Conservation (phyloP, 768 basidiomycete genomes). For the Leccinellum luteum region DNA sequence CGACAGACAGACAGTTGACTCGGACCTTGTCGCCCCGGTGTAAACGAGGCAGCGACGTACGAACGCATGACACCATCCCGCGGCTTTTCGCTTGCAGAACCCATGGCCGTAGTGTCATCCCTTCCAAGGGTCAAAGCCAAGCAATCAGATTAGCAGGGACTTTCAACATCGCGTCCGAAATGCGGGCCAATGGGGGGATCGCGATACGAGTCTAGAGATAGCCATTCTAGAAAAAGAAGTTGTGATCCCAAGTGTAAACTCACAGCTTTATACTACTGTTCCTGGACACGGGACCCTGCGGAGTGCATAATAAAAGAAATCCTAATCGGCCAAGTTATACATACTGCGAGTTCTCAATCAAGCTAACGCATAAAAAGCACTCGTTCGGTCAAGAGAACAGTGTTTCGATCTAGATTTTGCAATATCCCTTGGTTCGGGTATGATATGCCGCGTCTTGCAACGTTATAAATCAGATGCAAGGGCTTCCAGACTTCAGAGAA, state of each 20-base stretch:
- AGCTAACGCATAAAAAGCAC: no score
- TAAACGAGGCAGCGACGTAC: no score
- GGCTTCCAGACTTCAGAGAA: neutral
- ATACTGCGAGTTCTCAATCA: no score
- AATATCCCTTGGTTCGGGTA: neutral
- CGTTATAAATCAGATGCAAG: neutral
- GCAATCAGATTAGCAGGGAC: slow-evolving; percentile 2
- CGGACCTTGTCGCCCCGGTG: neutral
- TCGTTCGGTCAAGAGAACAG: neutral
- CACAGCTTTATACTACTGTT: slow-evolving; percentile 8
- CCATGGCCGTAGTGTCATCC: slow-evolving; percentile 1
- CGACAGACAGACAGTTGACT: neutral
- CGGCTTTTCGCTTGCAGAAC: neutral
- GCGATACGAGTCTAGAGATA: slow-evolving; percentile 14
- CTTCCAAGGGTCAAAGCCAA: slow-evolving; percentile 2
- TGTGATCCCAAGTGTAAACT: slow-evolving; percentile 1
- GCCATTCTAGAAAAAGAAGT: slow-evolving; percentile 12
- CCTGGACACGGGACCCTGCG: slow-evolving; percentile 18
- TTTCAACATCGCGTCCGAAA: slow-evolving; percentile 13
- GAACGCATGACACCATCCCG: neutral
- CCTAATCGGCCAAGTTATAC: neutral
- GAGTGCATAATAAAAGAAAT: slow-evolving; percentile 6
- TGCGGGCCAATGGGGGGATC: slow-evolving; percentile 13
- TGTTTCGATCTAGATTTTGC: neutral
- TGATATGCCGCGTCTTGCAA: neutral